phyloP scores from a whole-genome alignment of 208 protist species.

The Trypanosoma congolense region DNA sequence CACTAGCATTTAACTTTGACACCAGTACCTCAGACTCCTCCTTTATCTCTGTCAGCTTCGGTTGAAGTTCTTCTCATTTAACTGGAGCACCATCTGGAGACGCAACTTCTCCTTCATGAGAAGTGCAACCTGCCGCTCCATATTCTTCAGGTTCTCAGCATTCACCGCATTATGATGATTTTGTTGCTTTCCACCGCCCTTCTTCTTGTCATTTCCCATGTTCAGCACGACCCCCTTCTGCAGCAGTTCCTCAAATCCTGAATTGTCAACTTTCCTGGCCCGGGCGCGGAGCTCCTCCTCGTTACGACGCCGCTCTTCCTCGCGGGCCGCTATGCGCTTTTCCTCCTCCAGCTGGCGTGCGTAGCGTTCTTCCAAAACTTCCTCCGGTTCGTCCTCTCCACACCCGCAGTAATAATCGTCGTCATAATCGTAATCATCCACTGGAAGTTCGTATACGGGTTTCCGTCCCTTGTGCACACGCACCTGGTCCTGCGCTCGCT shows the following conservation, averaged over 20 bases:
- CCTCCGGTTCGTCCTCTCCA: constrained; percentile 26
- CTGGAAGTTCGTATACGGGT: constrained; percentile 21
- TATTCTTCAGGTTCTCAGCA: constrained; percentile 40
- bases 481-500: constrained; percentile 58
- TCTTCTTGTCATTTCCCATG: constrained; percentile 23
- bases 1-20: constrained; percentile 8
- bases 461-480: constrained; percentile 45
- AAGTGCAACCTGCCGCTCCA: constrained; percentile 49
- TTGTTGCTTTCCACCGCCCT: constrained; percentile 42
- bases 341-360: constrained; percentile 40
- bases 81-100: constrained; percentile 52
- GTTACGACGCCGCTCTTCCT: constrained; percentile 60
- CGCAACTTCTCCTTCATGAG: constrained; percentile 62
- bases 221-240: constrained; percentile 66
- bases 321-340: constrained; percentile 42
- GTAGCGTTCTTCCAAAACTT: constrained; percentile 26
- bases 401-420: constrained; percentile 12
- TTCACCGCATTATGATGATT: constrained; percentile 24
- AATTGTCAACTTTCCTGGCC: constrained; percentile 60
- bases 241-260: constrained; percentile 47
- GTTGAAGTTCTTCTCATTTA: constrained; percentile 57
- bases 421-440: constrained; percentile 35
- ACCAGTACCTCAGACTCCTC: constrained; percentile 37
- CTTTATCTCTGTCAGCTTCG: constrained; percentile 45
- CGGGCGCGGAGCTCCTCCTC: constrained; percentile 40